A percentile compares a stretch with the other conserved stretches of the same genome.
Conservation (phyloP, 805 yeast species). For the Sugiyamaella americana region DNA sequence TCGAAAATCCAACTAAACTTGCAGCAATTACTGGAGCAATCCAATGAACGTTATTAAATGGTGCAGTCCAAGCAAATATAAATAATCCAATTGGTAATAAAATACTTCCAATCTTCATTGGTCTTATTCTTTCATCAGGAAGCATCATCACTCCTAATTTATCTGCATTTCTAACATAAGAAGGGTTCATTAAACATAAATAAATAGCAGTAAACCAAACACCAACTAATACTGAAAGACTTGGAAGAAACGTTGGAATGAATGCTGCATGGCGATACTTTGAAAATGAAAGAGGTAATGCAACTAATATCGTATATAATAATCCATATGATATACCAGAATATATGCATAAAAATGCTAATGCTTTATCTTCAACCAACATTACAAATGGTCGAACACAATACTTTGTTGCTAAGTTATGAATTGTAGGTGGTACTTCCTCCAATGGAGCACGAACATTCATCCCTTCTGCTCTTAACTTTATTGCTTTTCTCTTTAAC, state of each 20-base stretch:
- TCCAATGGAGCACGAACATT: slow-evolving; percentile 11
- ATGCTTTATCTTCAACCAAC: slow-evolving; percentile 7
- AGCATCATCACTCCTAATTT: no score
- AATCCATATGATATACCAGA: slow-evolving; percentile 6
- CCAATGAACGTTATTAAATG: slow-evolving; percentile 9
- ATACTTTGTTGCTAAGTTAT: slow-evolving; percentile 5
- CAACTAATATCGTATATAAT: slow-evolving; percentile 5
- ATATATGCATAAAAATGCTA: slow-evolving; percentile 6
- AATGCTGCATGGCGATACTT: slow-evolving; percentile 5
- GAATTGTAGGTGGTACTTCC: slow-evolving; percentile 5
- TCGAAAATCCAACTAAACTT: slow-evolving; percentile 8
- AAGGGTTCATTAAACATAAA: slow-evolving; percentile 3
- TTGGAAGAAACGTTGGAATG: slow-evolving; percentile 4
- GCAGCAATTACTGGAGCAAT: slow-evolving; percentile 10
- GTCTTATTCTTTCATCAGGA: slow-evolving; percentile 7
- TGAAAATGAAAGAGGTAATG: slow-evolving; percentile 8
- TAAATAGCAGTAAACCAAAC: slow-evolving; percentile 3
- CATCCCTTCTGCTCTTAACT: slow-evolving; percentile 5
- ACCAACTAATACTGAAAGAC: slow-evolving; percentile 5
- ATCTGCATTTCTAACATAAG: slow-evolving; percentile 1
- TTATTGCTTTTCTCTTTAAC: slow-evolving; percentile 3
- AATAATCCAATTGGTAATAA: slow-evolving; percentile 13
- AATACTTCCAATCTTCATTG: slow-evolving; percentile 6
- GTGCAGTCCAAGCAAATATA: slow-evolving; percentile 15
- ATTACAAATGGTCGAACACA: slow-evolving; percentile 7